phyloP scores from a whole-genome alignment of 768 basidiomycete genomes.

The Leccinum subtestaceum region DNA sequence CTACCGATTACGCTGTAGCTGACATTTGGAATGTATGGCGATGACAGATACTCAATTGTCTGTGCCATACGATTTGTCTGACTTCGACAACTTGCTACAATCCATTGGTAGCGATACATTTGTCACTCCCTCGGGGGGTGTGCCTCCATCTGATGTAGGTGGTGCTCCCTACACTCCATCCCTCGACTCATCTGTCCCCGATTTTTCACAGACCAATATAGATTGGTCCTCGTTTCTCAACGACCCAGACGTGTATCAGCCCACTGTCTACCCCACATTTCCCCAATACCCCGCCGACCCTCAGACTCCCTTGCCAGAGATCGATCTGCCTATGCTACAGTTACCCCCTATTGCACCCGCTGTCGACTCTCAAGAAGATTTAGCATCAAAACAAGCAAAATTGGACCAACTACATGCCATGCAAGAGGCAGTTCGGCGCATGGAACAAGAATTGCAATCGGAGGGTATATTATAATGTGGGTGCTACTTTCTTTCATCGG shows the following conservation, averaged over 20 bases:
- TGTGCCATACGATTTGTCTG: not conserved
- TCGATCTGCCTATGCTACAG: conserved; percentile 29
- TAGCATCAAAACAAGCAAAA: conserved; percentile 13
- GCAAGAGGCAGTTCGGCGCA: conserved; percentile 33
- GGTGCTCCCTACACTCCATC: not conserved
- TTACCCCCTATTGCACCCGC: conserved; percentile 6
- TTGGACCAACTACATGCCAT: conserved; percentile 26
- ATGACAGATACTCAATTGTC: not conserved
- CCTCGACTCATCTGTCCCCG: conserved; percentile 1
- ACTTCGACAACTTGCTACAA: conserved; percentile 11
- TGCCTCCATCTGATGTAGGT: not conserved
- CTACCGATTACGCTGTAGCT: not conserved
- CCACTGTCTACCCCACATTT: not conserved
- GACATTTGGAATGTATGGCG: not conserved
- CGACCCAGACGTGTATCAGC: not conserved
- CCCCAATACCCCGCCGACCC: not conserved
- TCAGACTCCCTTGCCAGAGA: conserved; percentile 16
- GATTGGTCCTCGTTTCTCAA: conserved; percentile 20
- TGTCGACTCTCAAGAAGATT: not conserved
- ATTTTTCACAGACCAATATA: not conserved
- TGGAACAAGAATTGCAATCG: conserved; percentile 33
- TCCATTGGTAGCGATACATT: not conserved
- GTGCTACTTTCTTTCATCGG: not conserved
- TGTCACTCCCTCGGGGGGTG: not conserved
- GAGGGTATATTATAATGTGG: conserved; percentile 21